Percentiles rank a stretch among this genome's conserved stretches.
These are phyloP conservation scores for Ligustrum vulgare DNA, from an alignment of 257 asterid genomes.

Conservation along the genomic window DNA sequence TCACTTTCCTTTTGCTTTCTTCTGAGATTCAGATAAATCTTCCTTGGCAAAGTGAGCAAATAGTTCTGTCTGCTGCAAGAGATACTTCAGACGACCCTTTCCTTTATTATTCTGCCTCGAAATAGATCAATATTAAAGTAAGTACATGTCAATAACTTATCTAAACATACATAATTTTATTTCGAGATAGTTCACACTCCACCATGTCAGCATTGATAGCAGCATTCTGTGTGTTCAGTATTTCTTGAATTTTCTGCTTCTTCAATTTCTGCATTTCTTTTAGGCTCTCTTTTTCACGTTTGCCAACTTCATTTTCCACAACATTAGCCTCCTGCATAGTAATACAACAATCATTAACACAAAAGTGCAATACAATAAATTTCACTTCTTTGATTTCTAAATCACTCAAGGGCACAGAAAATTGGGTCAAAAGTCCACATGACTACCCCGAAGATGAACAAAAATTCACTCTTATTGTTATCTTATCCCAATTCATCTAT, in stretches of 20 bases:
- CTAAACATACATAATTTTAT: neutral
- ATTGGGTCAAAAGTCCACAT: neutral
- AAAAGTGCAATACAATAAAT: neutral
- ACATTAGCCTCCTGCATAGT: slow-evolving; percentile 54
- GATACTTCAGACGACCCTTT: slow-evolving; percentile 88
- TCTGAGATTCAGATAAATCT: slow-evolving; percentile 60
- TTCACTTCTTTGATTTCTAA: neutral
- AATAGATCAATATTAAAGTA: slow-evolving; percentile 8
- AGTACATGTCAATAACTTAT: neutral
- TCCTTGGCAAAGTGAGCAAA: slow-evolving; percentile 99
- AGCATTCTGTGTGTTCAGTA: slow-evolving; percentile 91
- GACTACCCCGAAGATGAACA: neutral
- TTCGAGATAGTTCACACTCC: slow-evolving; percentile 24
- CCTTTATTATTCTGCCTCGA: slow-evolving; percentile 82
- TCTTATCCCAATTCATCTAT: neutral
- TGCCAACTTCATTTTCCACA: slow-evolving; percentile 49
- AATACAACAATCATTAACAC: slow-evolving; percentile 5
- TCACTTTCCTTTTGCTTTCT: slow-evolving; percentile 83
- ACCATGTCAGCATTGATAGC: slow-evolving; percentile 96
- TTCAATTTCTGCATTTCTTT: slow-evolving; percentile 80
- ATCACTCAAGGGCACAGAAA: neutral
- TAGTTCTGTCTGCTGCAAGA: slow-evolving; percentile 92
- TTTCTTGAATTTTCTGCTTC: slow-evolving; percentile 85
- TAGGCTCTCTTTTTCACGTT: slow-evolving; percentile 74
- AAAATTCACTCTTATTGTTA: neutral